Evolutionary conservation across 192 early-diverging fungal species (phyloP).

Genomic region (Coemansia brasiliensis): DNA sequence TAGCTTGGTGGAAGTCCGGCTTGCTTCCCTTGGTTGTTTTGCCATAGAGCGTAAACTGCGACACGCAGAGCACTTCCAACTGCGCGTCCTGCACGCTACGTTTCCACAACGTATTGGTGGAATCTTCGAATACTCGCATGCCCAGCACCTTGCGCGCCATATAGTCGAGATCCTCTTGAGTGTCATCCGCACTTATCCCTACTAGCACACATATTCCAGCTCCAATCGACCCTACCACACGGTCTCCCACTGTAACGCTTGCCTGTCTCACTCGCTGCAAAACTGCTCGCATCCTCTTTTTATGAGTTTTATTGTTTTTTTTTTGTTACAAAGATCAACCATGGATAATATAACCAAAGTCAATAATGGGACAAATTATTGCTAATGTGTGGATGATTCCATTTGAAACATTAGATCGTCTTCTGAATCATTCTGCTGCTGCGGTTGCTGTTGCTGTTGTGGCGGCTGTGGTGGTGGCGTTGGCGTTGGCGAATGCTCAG

Average conservation of each 20-base stretch:
- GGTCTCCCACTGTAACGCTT: slow-evolving; percentile 69
- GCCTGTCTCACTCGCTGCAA: slow-evolving; percentile 65
- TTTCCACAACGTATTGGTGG: slow-evolving; percentile 71
- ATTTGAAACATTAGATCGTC: slow-evolving; percentile 54
- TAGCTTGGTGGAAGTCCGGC: slow-evolving; percentile 91
- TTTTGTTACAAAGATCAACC: neutral
- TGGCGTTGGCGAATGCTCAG: no score
- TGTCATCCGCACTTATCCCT: slow-evolving; percentile 69
- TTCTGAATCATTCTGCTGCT: slow-evolving; percentile 26
- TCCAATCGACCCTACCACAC: slow-evolving; percentile 76
- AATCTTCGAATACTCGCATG: slow-evolving; percentile 77
- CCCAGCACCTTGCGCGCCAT: slow-evolving; percentile 82
- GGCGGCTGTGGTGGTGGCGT: neutral
- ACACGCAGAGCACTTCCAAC: slow-evolving; percentile 80
- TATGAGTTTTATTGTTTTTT: neutral
- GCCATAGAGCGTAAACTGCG: slow-evolving; percentile 93
- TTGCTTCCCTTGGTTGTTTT: slow-evolving; percentile 79
- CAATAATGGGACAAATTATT: neutral
- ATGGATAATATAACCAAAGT: neutral
- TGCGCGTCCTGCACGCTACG: slow-evolving; percentile 72
- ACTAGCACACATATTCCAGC: slow-evolving; percentile 77
- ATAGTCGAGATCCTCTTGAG: slow-evolving; percentile 75
- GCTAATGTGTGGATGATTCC: slow-evolving; percentile 29
- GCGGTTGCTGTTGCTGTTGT: neutral
- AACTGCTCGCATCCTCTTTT: slow-evolving; percentile 60